These are phyloP conservation scores for Limonium bicolor DNA, from an alignment of 148 eudicot genomes.

Conservation along the genomic window DNA sequence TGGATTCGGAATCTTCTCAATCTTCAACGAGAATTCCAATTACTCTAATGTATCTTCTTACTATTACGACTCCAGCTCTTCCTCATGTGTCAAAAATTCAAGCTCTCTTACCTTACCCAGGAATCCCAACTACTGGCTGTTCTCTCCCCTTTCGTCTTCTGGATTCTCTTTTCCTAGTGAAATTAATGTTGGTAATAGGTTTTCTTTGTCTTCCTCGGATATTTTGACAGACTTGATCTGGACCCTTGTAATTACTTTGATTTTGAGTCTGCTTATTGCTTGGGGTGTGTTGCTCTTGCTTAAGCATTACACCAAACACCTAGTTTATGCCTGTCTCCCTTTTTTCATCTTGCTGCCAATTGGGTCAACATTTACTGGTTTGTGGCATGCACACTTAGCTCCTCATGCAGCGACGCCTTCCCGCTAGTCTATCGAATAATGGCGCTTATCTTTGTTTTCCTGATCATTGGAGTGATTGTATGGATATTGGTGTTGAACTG, in stretches of 20 bases:
- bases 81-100: constrained; percentile 27
- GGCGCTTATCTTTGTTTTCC: constrained; percentile 48
- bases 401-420: constrained; percentile 45
- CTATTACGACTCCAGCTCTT: constrained; percentile 28
- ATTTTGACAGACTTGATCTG: constrained; percentile 46
- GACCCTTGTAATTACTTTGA: constrained; percentile 61
- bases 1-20: constrained; percentile 72
- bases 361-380: constrained; percentile 79
- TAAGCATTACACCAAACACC: constrained; percentile 67
- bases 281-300: constrained; percentile 52
- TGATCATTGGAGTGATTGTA: constrained; percentile 60
- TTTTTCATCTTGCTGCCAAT: constrained; percentile 52
- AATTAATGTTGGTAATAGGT: neutral
- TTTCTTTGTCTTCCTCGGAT: constrained; percentile 3
- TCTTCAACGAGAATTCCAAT: constrained; percentile 42
- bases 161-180: neutral
- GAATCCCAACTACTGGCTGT: constrained; percentile 11
- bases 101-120: neutral
- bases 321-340: constrained; percentile 66
- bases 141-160: neutral
- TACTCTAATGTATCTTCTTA: constrained; percentile 32
- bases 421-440: constrained; percentile 66
- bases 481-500: constrained; percentile 85
- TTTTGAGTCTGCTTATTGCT: constrained; percentile 57
- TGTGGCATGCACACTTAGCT: constrained; percentile 60